Base-by-base conservation (phyloP, 805 yeast species). In the Naumovozyma castellii region DNA sequence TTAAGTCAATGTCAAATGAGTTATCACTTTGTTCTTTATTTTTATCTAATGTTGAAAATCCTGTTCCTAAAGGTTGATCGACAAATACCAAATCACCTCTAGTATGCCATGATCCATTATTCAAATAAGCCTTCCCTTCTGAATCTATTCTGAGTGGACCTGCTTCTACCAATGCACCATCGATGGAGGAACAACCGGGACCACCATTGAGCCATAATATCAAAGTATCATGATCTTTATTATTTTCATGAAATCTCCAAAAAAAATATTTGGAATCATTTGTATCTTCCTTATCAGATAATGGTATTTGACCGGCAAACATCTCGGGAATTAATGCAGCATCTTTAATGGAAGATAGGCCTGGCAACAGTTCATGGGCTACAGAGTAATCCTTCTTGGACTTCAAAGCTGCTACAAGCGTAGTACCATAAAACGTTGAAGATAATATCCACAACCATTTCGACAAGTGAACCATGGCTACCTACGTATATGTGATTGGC, bases 171-270 rank as follows among this genome's bases (percentile, higher is more conserved):
- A 92, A 57, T 0, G 95, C 95, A 13, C 98, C 98, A 62, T 92
- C 98, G 92, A 90, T 78, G 0, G 97, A 87, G 2, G 96, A 87
- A 59, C 98, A 92, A 0, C 98, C 98, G 0, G 98, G 98, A 0
- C 98, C 98, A 31, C 98, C 98, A 59, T 92, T 92, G 17, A 92
- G 69, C 97, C 98, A 92, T 40, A 92, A 71, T 6, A 82, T 71
- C 17, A 83, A 68, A 45, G 69, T 70, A 47, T 69, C 64, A 31
- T 50, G 49, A 18, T 68, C 40, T 5, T 19, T 28, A 6, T 42
- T 41, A 6, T 38, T 42, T 18, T 47, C 48, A 50, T 34, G 61
- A 40, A 78, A 80, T 52, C 74, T 76, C 95, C 95, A 84, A 56
- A 84, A 87, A 54, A 82, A 87, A 51, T 84, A 71, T 49, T 73